Conservation (phyloP, 129 eudicot species). For the Ambrosia artemisiifolia region DNA sequence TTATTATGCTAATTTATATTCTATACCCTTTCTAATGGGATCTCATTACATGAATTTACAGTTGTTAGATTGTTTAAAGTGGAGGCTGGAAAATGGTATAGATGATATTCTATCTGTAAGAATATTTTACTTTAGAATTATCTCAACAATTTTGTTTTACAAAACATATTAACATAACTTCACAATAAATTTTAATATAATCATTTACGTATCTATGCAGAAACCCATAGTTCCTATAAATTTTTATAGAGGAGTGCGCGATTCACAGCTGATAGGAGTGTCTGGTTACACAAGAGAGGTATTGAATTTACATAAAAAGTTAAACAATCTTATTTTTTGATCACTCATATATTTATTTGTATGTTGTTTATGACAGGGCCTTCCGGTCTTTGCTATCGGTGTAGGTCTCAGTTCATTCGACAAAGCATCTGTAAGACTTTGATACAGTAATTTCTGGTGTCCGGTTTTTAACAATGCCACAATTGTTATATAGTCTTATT, state of each 20-base stretch:
- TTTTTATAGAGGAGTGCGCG: conserved; percentile 61
- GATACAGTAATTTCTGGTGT: not conserved
- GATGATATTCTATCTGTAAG: conserved; percentile 69
- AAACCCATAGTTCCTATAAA: conserved; percentile 58
- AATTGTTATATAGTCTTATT: not conserved
- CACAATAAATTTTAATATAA: not conserved
- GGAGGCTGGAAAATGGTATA: conserved; percentile 67
- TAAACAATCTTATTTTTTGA: not conserved
- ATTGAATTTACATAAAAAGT: not conserved
- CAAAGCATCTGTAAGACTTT: conserved; percentile 66
- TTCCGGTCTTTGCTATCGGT: conserved; percentile 68
- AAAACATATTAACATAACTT: not conserved
- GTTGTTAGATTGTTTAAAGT: conserved; percentile 62
- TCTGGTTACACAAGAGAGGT: conserved; percentile 76
- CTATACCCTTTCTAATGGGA: not conserved
- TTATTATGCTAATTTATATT: not conserved
- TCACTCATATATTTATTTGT: not conserved
- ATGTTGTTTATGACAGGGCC: conserved; percentile 45
- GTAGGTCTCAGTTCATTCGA: conserved; percentile 64
- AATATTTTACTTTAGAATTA: not conserved
- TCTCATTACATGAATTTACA: conserved; percentile 37
- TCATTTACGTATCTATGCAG: conserved; percentile 32
- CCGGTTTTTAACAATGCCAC: conserved; percentile 10
- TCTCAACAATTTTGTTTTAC: not conserved
- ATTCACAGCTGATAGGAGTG: conserved; percentile 64